Conservation (phyloP, 345 rosid genomes). For the Tarenaya hassleriana region DNA sequence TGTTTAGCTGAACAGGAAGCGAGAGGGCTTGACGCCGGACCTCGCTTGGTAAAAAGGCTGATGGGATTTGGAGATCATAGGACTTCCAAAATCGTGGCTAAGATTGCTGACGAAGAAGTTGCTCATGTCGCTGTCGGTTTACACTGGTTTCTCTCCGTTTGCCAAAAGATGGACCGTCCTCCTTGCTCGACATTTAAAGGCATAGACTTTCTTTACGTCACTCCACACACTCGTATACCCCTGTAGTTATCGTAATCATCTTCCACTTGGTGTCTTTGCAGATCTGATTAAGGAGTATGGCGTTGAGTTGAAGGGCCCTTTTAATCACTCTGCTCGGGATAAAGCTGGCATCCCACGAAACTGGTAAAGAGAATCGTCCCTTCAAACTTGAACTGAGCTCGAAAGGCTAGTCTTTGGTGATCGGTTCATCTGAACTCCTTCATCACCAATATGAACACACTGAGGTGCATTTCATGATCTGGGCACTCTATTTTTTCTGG, state of each 20-base stretch:
- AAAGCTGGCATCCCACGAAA: slow-evolving; percentile 88
- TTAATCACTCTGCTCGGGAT: slow-evolving; percentile 83
- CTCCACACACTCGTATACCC: not conserved
- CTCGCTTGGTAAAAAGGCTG: slow-evolving; percentile 76
- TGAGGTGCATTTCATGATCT: slow-evolving; percentile 2
- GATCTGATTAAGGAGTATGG: slow-evolving; percentile 65
- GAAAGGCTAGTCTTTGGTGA: not conserved
- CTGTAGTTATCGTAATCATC: slow-evolving; percentile 12
- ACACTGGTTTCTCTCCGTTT: slow-evolving; percentile 68
- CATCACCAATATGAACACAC: slow-evolving; percentile 1
- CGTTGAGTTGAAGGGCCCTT: slow-evolving; percentile 88
- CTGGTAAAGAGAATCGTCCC: slow-evolving; percentile 40
- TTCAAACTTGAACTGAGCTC: not conserved
- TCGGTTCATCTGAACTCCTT: not conserved
- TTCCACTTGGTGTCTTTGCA: slow-evolving; percentile 27
- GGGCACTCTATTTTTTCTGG: slow-evolving; percentile 63
- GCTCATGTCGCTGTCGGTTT: slow-evolving; percentile 97
- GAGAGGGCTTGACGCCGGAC: slow-evolving; percentile 97
- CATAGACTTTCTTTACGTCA: slow-evolving; percentile 7
- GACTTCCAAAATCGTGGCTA: slow-evolving; percentile 67
- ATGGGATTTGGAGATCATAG: slow-evolving; percentile 74
- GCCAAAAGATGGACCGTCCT: slow-evolving; percentile 53
- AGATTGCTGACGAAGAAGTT: slow-evolving; percentile 82
- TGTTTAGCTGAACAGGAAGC: slow-evolving; percentile 56
- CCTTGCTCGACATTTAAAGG: slow-evolving; percentile 91